Evolutionary conservation across 495 filamentous ascomycete genomes (phyloP).

Genomic region (Daldinia vernicosa): DNA sequence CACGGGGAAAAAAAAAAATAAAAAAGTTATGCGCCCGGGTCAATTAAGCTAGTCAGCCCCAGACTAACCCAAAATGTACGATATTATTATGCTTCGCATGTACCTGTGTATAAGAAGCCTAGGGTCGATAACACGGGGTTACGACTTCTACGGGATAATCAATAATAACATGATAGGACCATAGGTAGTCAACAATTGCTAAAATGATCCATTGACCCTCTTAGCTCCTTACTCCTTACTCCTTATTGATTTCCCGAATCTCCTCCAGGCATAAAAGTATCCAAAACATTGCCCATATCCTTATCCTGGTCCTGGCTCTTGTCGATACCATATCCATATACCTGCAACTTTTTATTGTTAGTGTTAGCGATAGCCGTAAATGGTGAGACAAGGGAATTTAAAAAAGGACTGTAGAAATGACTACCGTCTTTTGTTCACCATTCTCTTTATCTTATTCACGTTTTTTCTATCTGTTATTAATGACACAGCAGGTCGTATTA

Average conservation of each 20-base stretch:
- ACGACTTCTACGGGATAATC: slow-evolving; percentile 16
- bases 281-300: slow-evolving; percentile 34
- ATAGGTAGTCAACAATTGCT: slow-evolving; percentile 14
- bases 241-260: slow-evolving; percentile 39
- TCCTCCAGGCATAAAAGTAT: slow-evolving; percentile 1
- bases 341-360: slow-evolving; percentile 14
- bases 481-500: not conserved
- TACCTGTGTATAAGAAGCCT: slow-evolving; percentile 1
- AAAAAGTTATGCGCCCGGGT: slow-evolving; percentile 4
- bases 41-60: not conserved
- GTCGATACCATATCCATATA: slow-evolving; percentile 5
- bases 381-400: slow-evolving; percentile 19
- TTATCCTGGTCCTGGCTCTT: slow-evolving; percentile 32
- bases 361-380: not conserved
- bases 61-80: slow-evolving; percentile 33
- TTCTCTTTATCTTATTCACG: not conserved
- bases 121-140: slow-evolving; percentile 1
- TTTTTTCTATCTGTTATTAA: not conserved
- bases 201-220: slow-evolving; percentile 32
- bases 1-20: slow-evolving; percentile 3
- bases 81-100: slow-evolving; percentile 26
- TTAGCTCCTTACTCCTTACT: slow-evolving; percentile 36
- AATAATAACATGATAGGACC: slow-evolving; percentile 26
- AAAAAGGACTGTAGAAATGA: not conserved
- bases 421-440: not conserved